Evolutionary conservation across 345 rosid species (phyloP), one percentile per base, ranked within the genome.

Genomic region (Ceriops zippeliana): DNA sequence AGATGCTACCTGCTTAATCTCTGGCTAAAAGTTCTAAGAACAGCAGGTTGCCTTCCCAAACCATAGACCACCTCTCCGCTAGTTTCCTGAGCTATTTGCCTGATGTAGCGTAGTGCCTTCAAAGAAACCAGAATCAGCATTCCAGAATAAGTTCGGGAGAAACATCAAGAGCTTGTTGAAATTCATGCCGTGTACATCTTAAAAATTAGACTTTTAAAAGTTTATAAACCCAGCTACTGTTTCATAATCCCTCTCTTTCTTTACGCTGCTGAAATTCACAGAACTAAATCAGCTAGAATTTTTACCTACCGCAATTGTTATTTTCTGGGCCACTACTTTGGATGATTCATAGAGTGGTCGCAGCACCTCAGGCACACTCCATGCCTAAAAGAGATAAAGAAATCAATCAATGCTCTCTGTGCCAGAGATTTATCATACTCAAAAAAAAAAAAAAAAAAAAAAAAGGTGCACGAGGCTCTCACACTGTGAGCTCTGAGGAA

Each of bases 291-390:
- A 11, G 62, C 32, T 4, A 73, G 65, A 30, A 42, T 42, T 6
- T 24, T 62, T 16, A 82, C 99, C 90, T 61, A 96, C 99, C 63
- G 95, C 83, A 38, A 96, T 89, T 15, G 99, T 96, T 85, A 89
- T 84, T 79, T 89, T 90, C 69, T 96, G 99, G 8, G 99, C 99
- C 34, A 96, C 86, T 17, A 87, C 86, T 85, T 86, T 92, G 5
- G 96, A 92, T 56, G 99, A 96, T 81, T 92, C 96, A 37, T 96
- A 96, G 20, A 96, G 91, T 1, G 99, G 96, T 31, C 98, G 86
- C 60, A 96, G 86, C 63, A 96, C 99, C 81, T 96, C 99, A 1
- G 99, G 99, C 68, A 92, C 99, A 70, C 93, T 90, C 99, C 98
- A 92, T 16, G 96, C 98, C 99, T 96, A 73, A 53, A 38, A 70